Percentiles rank a stretch among this genome's conserved stretches.
These are phyloP conservation scores for Thelephora ganbajun DNA, from an alignment of 768 basidiomycete species.

Conservation along the genomic window DNA sequence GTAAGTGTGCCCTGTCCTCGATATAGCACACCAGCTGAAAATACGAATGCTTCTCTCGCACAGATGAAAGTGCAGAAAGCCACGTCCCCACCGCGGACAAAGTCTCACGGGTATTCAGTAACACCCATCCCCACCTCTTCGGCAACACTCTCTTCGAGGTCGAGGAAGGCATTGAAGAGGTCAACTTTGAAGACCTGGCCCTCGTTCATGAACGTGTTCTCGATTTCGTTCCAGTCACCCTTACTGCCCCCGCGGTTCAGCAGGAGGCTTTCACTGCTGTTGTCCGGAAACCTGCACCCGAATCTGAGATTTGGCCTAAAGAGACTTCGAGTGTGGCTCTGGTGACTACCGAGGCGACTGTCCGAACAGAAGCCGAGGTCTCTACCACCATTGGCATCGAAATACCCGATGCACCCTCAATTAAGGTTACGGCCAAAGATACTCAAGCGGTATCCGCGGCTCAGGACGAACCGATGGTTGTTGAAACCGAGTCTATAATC, in stretches of 20 bases:
- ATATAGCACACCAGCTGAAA: background rate
- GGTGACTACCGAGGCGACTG: background rate
- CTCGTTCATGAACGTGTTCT: conserved; percentile 31
- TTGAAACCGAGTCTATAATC: no score
- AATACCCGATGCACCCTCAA: no score
- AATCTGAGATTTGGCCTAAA: no score
- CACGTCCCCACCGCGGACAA: conserved; percentile 61
- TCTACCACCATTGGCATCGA: no score
- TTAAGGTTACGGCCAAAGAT: no score
- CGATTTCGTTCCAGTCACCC: conserved; percentile 4
- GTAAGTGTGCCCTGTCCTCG: conserved; percentile 21
- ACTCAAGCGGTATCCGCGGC: no score
- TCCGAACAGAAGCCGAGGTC: no score
- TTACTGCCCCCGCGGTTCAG: conserved; percentile 4
- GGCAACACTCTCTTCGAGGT: conserved; percentile 6
- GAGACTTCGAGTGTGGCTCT: background rate
- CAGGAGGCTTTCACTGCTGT: background rate
- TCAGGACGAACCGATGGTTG: no score
- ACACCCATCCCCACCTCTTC: conserved; percentile 5
- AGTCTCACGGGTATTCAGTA: conserved; percentile 50
- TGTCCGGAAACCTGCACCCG: background rate
- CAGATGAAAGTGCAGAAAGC: conserved; percentile 35
- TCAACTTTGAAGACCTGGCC: conserved; percentile 54
- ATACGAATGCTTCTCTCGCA: background rate
- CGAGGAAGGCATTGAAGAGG: conserved; percentile 16